A percentile compares a stretch with the other conserved stretches of the same genome.
phyloP scores from a whole-genome alignment of 2,329 filamentous ascomycete species.

The Magnaporthales sp. region DNA sequence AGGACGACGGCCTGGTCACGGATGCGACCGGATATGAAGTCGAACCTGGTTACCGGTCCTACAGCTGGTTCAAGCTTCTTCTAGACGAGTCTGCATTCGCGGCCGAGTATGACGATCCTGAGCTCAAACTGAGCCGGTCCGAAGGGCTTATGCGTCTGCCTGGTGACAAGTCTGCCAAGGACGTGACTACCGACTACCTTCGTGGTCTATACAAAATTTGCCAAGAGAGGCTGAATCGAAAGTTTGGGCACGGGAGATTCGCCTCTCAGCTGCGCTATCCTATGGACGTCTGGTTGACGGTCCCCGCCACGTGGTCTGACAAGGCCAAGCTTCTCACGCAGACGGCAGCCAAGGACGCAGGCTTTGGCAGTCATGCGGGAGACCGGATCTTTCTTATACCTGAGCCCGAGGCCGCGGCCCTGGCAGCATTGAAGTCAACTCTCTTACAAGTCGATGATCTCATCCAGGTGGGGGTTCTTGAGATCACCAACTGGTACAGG shows the following conservation, averaged over 20 bases:
- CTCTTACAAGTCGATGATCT: neutral
- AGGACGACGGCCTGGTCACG: neutral
- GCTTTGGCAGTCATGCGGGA: neutral
- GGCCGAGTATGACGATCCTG: neutral
- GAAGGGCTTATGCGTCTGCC: neutral
- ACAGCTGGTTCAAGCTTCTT: slow-evolving; percentile 3
- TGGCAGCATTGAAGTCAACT: slow-evolving; percentile 1
- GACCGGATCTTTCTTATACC: neutral
- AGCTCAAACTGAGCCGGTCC: neutral
- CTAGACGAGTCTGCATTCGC: neutral
- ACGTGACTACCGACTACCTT: slow-evolving; percentile 2
- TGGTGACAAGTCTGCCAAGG: neutral
- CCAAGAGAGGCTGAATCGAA: neutral
- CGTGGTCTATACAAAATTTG: neutral
- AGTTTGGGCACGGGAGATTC: neutral
- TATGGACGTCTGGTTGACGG: neutral
- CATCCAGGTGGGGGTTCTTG: neutral
- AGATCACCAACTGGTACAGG: too few species aligned
- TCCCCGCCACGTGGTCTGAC: slow-evolving; percentile 1
- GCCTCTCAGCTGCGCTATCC: neutral
- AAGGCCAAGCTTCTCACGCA: slow-evolving; percentile 2
- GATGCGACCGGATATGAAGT: neutral
- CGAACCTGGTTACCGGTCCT: neutral
- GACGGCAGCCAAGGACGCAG: neutral
- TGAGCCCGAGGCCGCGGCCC: slow-evolving; percentile 3